Conservation (phyloP, 352 stramenopile genomes). For the Nothophytophthora sp. region DNA sequence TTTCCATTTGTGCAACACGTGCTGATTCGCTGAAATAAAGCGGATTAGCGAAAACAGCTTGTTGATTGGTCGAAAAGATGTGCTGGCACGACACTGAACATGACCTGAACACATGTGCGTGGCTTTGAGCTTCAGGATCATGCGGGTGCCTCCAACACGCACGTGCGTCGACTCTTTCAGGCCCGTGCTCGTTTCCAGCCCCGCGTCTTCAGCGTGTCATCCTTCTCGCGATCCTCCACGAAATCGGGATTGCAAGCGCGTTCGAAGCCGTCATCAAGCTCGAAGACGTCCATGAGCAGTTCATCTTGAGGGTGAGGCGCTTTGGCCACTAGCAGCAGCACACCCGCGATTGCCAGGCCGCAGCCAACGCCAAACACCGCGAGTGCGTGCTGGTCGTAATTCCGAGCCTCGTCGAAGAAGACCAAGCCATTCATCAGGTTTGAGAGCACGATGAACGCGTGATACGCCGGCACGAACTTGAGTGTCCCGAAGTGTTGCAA, state of each 20-base stretch:
- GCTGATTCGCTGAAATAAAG: no score
- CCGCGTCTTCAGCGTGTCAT: no score
- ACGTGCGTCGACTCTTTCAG: no score
- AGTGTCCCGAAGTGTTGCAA: conserved; percentile 39
- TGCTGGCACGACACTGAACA: no score
- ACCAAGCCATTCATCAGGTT: conserved; percentile 46
- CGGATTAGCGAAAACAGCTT: background rate
- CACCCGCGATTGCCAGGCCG: conserved; percentile 26
- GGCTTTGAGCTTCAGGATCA: no score
- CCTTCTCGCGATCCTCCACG: no score
- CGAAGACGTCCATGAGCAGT: background rate
- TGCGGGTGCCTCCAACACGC: no score
- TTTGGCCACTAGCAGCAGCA: conserved; percentile 38
- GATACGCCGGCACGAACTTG: conserved; percentile 49
- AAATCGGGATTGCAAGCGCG: no score
- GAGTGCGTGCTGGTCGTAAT: conserved; percentile 22
- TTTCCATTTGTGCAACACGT: no score
- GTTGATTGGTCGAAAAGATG: background rate
- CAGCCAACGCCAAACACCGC: conserved; percentile 27
- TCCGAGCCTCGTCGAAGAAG: conserved; percentile 34
- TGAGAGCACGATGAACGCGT: conserved; percentile 48
- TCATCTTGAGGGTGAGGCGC: conserved; percentile 1
- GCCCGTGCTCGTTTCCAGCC: no score
- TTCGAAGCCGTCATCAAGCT: background rate
- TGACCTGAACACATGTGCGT: no score